Conservation (phyloP, 768 basidiomycete species). For the Exsudoporus frostii region DNA sequence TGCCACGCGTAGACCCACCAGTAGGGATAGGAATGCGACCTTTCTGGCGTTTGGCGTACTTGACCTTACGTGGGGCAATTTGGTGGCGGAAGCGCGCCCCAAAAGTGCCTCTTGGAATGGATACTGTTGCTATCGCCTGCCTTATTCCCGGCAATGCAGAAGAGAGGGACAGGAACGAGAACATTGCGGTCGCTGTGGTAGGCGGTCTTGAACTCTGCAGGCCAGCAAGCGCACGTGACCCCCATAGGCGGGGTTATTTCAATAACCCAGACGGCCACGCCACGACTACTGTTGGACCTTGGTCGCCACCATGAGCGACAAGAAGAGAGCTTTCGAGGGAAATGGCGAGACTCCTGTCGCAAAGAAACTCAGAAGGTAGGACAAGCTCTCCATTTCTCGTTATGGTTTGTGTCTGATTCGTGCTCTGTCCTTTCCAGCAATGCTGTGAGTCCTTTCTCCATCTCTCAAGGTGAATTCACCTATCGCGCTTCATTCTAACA, state of each 20-base stretch:
- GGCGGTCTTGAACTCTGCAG: neutral
- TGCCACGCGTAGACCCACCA: conserved; percentile 92
- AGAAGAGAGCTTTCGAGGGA: conserved; percentile 59
- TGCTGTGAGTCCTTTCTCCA: conserved; percentile 53
- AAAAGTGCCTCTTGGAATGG: conserved; percentile 13
- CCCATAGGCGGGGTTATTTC: conserved; percentile 16
- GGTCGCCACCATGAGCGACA: conserved; percentile 55
- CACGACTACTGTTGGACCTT: conserved; percentile 1
- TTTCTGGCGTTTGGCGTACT: conserved; percentile 87
- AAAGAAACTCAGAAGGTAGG: conserved; percentile 69
- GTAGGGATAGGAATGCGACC: conserved; percentile 80
- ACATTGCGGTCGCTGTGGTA: conserved; percentile 12
- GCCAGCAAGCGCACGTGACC: conserved; percentile 9
- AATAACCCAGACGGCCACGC: neutral
- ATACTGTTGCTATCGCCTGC: conserved; percentile 8
- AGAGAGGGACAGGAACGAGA: conserved; percentile 19
- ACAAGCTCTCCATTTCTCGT: conserved; percentile 16
- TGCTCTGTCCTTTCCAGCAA: conserved; percentile 44
- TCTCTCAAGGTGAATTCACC: conserved; percentile 70
- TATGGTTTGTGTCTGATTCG: conserved; percentile 1
- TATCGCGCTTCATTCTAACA: conserved; percentile 52
- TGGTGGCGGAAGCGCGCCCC: conserved; percentile 45
- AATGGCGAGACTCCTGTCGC: conserved; percentile 43
- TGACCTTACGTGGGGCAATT: conserved; percentile 80
- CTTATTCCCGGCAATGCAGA: conserved; percentile 13